These are phyloP conservation scores for Herpomyces periplanetae DNA, from an alignment of 2,329 filamentous ascomycete genomes.

Conservation along the genomic window DNA sequence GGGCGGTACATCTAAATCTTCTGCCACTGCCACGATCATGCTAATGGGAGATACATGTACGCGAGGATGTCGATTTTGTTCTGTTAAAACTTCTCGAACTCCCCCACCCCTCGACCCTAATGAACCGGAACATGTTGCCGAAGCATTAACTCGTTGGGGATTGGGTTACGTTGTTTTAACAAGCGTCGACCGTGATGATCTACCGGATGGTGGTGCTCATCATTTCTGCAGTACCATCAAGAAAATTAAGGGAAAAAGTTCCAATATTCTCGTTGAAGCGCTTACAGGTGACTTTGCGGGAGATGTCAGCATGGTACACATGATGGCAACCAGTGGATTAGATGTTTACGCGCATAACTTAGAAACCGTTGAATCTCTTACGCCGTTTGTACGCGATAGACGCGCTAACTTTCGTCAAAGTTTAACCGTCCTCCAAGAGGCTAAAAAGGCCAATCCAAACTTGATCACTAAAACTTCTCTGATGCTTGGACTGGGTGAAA, in stretches of 20 bases:
- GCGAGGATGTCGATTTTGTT: slow-evolving; percentile 78
- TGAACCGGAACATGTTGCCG: slow-evolving; percentile 82
- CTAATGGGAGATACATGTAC: slow-evolving; percentile 96
- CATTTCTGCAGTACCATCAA: slow-evolving; percentile 83
- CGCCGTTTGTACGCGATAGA: slow-evolving; percentile 56
- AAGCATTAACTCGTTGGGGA: slow-evolving; percentile 68
- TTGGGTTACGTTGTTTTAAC: slow-evolving; percentile 85
- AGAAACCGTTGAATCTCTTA: slow-evolving; percentile 68
- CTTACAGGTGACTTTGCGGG: slow-evolving; percentile 59
- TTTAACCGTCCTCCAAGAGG: slow-evolving; percentile 33
- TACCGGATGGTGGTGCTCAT: slow-evolving; percentile 45
- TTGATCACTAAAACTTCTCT: slow-evolving; percentile 96
- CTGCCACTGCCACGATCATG: slow-evolving; percentile 94
- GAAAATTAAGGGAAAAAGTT: slow-evolving; percentile 39
- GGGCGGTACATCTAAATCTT: slow-evolving; percentile 55
- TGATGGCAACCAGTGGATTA: slow-evolving; percentile 52
- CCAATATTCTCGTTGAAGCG: slow-evolving; percentile 37
- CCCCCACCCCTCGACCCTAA: slow-evolving; percentile 59
- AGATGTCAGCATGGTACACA: slow-evolving; percentile 42
- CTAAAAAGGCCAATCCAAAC: slow-evolving; percentile 30
- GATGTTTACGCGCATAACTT: slow-evolving; percentile 94
- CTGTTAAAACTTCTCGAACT: slow-evolving; percentile 47
- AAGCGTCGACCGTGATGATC: slow-evolving; percentile 64
- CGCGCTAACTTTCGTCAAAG: slow-evolving; percentile 64
- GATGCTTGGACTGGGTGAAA: slow-evolving; percentile 83